Evolutionary conservation across 2,329 filamentous ascomycete genomes (phyloP).

Genomic region (Hymenoscyphus scutula): DNA sequence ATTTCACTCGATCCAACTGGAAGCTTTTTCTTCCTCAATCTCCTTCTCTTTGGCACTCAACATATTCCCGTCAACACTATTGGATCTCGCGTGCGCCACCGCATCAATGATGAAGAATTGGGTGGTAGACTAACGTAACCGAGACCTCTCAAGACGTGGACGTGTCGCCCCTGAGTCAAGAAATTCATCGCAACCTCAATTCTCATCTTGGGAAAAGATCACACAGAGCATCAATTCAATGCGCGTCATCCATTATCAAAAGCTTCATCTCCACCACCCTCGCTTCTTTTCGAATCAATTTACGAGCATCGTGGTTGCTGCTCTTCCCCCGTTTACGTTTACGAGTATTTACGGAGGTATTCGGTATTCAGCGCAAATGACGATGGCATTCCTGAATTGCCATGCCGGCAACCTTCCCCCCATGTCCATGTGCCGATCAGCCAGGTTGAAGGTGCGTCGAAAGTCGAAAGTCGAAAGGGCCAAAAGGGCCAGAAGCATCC

Average conservation of each 20-base stretch:
- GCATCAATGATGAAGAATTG: neutral
- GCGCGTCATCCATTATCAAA: constrained; percentile 1
- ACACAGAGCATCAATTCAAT: neutral
- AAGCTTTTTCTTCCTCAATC: neutral
- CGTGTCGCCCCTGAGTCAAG: neutral
- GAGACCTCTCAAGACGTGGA: neutral
- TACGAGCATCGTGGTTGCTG: neutral
- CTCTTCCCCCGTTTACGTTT: neutral
- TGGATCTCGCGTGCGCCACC: neutral
- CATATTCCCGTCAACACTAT: neutral
- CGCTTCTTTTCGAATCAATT: neutral
- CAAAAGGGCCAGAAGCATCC: constrained; percentile 1
- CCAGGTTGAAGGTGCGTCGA: too few relatives aligned
- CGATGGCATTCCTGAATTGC: constrained; percentile 13
- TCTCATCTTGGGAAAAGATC: neutral
- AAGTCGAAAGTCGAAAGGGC: too few relatives aligned
- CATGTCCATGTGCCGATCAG: constrained; percentile 11
- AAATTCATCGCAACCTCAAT: neutral
- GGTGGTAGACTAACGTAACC: neutral
- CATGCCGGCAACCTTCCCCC: neutral
- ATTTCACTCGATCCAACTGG: too few relatives aligned
- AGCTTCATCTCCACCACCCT: neutral
- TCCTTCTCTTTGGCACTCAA: neutral
- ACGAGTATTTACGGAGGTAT: too few relatives aligned
- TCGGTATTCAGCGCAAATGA: neutral